These are phyloP conservation scores for Suillus bovinus DNA, from an alignment of 768 basidiomycete genomes.

Conservation along the genomic window DNA sequence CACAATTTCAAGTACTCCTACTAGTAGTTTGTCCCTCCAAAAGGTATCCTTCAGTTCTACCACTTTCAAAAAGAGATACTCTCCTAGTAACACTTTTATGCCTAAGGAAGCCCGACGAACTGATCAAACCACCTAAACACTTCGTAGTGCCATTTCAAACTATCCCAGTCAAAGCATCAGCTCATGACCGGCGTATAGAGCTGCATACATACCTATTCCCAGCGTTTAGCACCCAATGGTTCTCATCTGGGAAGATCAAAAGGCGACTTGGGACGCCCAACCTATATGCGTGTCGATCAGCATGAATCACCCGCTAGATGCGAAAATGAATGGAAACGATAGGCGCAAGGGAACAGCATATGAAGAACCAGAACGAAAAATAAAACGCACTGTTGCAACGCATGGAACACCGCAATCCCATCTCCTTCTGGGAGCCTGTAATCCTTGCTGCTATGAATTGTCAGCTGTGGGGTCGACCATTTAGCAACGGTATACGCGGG, in stretches of 20 bases:
- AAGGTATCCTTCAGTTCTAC: background rate
- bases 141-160: conserved; percentile 94
- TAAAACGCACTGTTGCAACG: conserved; percentile 72
- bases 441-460: conserved; percentile 88
- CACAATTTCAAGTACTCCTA: too few species aligned
- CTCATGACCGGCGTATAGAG: background rate
- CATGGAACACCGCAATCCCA: conserved; percentile 82
- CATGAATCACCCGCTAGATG: background rate
- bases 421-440: conserved; percentile 86
- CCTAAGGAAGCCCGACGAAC: conserved; percentile 46
- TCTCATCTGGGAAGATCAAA: conserved; percentile 87
- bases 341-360: background rate
- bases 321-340: background rate
- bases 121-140: conserved; percentile 88
- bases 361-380: background rate
- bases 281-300: conserved; percentile 36
- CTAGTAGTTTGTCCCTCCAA: background rate
- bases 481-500: conserved; percentile 80
- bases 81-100: background rate
- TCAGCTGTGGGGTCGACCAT: conserved; percentile 86
- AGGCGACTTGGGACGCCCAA: conserved; percentile 71
- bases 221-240: conserved; percentile 87
- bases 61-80: background rate
- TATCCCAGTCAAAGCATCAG: conserved; percentile 24
- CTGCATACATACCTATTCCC: conserved; percentile 59